A percentile compares a stretch with the other conserved stretches of the same genome.
phyloP scores from a whole-genome alignment of 139 green algal species.

The Micractinium sp. region DNA sequence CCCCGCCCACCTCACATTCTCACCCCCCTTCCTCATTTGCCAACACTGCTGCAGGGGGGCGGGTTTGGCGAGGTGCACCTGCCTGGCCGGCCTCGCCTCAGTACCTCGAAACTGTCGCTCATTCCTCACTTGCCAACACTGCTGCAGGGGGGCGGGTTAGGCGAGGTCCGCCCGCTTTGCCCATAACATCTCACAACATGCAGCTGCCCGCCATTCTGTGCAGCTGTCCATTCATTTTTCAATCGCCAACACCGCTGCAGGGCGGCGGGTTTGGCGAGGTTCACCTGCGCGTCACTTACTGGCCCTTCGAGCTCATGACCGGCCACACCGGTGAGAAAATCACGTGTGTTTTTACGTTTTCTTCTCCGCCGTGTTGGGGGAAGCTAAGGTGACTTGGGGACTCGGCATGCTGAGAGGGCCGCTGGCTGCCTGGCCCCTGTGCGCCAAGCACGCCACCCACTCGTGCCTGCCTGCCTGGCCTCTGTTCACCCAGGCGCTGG shows the following conservation, averaged over 20 bases:
- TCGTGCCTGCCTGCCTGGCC: too few relatives aligned
- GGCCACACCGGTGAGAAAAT: conserved; percentile 3
- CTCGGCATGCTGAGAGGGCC: too few relatives aligned
- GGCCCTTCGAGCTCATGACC: conserved; percentile 53
- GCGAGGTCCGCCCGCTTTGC: conserved; percentile 51
- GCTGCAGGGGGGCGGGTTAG: conserved; percentile 38
- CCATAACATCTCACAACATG: too few relatives aligned
- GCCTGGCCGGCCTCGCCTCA: too few relatives aligned
- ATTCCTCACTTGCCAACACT: neutral
- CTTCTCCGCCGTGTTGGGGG: too few relatives aligned
- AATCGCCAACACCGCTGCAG: neutral
- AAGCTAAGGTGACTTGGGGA: too few relatives aligned
- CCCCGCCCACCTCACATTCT: too few relatives aligned
- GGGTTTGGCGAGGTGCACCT: conserved; percentile 52
- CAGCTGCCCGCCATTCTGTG: too few relatives aligned
- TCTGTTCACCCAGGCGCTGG: neutral
- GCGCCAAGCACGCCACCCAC: too few relatives aligned
- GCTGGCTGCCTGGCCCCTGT: too few relatives aligned
- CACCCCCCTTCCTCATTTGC: neutral
- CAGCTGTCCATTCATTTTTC: neutral
- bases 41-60: conserved; percentile 8
- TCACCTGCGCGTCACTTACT: conserved; percentile 52
- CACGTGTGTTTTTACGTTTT: too few relatives aligned
- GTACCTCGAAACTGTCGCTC: too few relatives aligned
- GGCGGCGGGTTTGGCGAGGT: conserved; percentile 50